These are phyloP conservation scores for Trametes cingulata DNA, from an alignment of 768 basidiomycete species.

Conservation along the genomic window DNA sequence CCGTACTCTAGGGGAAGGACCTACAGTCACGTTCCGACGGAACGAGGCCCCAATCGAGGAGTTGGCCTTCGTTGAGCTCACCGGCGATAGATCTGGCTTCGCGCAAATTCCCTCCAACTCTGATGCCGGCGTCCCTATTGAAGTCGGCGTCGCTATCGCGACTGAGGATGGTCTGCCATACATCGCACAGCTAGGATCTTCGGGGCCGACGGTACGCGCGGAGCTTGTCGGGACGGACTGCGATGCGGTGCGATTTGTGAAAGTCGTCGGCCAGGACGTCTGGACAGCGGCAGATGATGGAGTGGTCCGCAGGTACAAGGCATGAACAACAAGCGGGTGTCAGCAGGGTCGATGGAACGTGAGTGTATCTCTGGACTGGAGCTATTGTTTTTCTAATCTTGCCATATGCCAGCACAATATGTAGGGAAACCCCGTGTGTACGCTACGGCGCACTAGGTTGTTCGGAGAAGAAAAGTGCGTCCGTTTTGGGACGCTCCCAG, in stretches of 20 bases:
- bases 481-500: too few relatives aligned
- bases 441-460: too few relatives aligned
- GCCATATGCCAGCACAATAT: too few relatives aligned
- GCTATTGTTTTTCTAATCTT: too few relatives aligned
- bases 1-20: conserved; percentile 36
- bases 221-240: conserved; percentile 65
- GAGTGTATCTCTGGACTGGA: too few relatives aligned
- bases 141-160: conserved; percentile 46
- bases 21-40: conserved; percentile 42
- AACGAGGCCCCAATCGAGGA: conserved; percentile 53
- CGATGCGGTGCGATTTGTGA: conserved; percentile 53
- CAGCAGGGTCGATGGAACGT: too few relatives aligned
- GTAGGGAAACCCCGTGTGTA: too few relatives aligned
- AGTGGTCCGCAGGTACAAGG: conserved; percentile 50
- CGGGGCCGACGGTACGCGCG: conserved; percentile 40
- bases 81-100: background rate
- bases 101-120: background rate
- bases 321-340: background rate
- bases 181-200: conserved; percentile 44
- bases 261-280: conserved; percentile 38
- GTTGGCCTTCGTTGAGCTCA: conserved; percentile 31
- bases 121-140: background rate
- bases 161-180: conserved; percentile 64
- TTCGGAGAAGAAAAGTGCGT: too few relatives aligned
- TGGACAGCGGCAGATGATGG: conserved; percentile 70